These are phyloP conservation scores for Phlyctochytrium bullatum DNA, from an alignment of 192 early-diverging fungal genomes.

Conservation along the genomic window DNA sequence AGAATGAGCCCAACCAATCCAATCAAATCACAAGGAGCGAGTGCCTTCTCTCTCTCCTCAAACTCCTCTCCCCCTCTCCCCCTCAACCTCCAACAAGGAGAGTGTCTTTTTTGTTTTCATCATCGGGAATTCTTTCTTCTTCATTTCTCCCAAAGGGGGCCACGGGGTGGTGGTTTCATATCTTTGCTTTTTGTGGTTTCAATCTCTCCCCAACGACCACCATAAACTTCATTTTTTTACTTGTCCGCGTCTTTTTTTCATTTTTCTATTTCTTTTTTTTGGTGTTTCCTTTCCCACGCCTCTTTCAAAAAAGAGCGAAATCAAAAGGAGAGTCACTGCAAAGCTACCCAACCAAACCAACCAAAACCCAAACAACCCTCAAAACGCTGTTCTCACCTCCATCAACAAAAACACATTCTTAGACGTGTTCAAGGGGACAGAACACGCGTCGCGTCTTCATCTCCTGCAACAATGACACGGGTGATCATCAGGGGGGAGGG, in stretches of 20 bases:
- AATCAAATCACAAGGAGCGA: too few species aligned
- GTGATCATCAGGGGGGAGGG: too few species aligned
- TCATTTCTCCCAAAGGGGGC: not conserved
- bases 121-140: not conserved
- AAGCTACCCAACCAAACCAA: not conserved
- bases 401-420: too few species aligned
- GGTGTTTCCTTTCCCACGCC: not conserved
- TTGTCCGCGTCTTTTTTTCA: not conserved
- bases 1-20: too few species aligned
- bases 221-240: too few species aligned
- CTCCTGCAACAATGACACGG: not conserved
- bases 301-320: not conserved
- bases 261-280: not conserved
- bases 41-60: too few species aligned
- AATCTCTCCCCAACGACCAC: too few species aligned
- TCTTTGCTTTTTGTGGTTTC: too few species aligned
- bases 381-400: too few species aligned
- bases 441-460: not conserved
- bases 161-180: not conserved
- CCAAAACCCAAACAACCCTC: too few species aligned
- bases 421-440: too few species aligned
- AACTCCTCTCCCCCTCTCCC: not conserved
- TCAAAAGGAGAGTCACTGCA: not conserved
- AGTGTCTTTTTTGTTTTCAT: not conserved
- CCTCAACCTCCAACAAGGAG: not conserved